Evolutionary conservation across 2,329 filamentous ascomycete species (phyloP), one percentile per base, ranked within the genome.

Genomic region (Aspergillus clavatus): DNA sequence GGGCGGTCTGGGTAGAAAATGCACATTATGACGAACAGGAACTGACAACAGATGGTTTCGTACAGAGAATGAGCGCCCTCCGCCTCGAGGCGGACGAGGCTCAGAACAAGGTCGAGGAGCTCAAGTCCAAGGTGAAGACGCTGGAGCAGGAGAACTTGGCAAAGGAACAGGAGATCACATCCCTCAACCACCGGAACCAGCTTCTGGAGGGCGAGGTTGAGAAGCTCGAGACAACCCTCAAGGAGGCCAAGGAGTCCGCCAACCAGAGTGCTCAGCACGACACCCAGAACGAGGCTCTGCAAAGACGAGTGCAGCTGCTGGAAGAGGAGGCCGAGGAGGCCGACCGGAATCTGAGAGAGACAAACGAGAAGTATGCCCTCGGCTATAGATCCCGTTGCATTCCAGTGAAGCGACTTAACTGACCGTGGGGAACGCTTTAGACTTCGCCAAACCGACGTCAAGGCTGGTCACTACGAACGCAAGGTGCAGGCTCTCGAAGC

Each of bases 131-230:
- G 75, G 80, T 96, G 75, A 97, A 96, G 80, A 71, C 74, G 43
- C 81, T 97, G 54, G 90, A 98, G 76, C 86, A 95, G 73, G 91
- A 97, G 77, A 95, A 89, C 72, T 80, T 95, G 53, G 79, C 86
- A 68, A 97, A 97, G 79, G 93, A 97, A 77, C 90, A 97, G 74
- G 91, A 97, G 72, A 95, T 97, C 72, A 94, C 87, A 57, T 97
- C 93, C 43, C 82, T 97, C 63, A 83, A 86, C 68, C 91, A 97
- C 84, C 94, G 91, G 79, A 96, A 95, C 76, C 82, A 83, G 64
- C 79, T 95, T 51, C 85, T 97, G 50, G 93, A 97, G 76, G 61
- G 71, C 53, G 89, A 97, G 69, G 84, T 95, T 58, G 91, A 96
- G 77, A 95, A 95, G 79, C 79, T 95, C 56, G 93, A 97, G 78